phyloP scores from a whole-genome alignment of 805 yeast species.

The Tetrapisispora taiwanensis region DNA sequence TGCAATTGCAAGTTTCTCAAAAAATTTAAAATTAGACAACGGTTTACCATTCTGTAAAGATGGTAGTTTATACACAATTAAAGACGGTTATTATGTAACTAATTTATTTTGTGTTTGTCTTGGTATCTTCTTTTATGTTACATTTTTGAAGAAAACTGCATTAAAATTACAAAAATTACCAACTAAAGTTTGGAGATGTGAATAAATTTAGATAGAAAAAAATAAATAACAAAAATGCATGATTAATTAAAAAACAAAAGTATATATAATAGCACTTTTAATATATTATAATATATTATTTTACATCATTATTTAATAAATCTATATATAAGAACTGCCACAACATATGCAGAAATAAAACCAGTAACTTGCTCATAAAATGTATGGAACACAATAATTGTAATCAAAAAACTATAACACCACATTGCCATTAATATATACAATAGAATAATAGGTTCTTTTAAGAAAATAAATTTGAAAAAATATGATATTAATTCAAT shows the following conservation, averaged over 20 bases:
- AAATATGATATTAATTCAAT: background rate
- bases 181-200: slow-evolving; percentile 58
- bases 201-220: background rate
- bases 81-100: slow-evolving; percentile 80
- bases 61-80: slow-evolving; percentile 30
- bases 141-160: slow-evolving; percentile 57
- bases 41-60: slow-evolving; percentile 1
- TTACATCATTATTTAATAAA: background rate
- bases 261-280: background rate
- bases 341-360: slow-evolving; percentile 43
- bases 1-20: background rate
- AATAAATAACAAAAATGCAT: background rate
- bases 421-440: slow-evolving; percentile 41
- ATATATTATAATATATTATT: background rate
- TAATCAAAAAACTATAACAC: slow-evolving; percentile 82
- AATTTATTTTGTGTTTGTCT: slow-evolving; percentile 59
- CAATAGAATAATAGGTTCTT: slow-evolving; percentile 24
- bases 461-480: slow-evolving; percentile 10
- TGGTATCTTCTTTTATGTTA: slow-evolving; percentile 55
- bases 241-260: background rate
- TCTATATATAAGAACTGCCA: slow-evolving; percentile 1
- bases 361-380: slow-evolving; percentile 67
- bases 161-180: slow-evolving; percentile 62
- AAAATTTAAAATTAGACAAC: background rate
- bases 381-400: slow-evolving; percentile 79